Percentiles rank a stretch among this genome's conserved stretches.
phyloP scores from a whole-genome alignment of 2,329 filamentous ascomycete species.

The Fusarium decemcellulare region DNA sequence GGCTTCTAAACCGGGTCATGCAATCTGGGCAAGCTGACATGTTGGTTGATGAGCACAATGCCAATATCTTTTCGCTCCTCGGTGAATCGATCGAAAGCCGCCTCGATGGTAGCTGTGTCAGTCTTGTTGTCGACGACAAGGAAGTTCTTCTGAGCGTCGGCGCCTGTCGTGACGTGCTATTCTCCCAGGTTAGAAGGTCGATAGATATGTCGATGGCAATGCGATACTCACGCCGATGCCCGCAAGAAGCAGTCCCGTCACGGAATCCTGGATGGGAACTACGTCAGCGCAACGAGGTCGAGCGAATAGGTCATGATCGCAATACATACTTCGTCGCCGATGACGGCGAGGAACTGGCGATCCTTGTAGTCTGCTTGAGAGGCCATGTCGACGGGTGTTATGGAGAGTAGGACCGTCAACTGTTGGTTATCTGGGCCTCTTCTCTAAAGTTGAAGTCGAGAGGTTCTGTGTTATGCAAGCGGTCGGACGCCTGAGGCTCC shows the following conservation, averaged over 20 bases:
- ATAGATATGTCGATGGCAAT: slow-evolving; percentile 3
- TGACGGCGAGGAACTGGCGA: slow-evolving; percentile 96
- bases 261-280: slow-evolving; percentile 79
- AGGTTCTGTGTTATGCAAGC: slow-evolving; percentile 28
- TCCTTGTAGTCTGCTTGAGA: slow-evolving; percentile 79
- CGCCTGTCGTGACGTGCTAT: slow-evolving; percentile 90
- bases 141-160: slow-evolving; percentile 97
- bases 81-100: slow-evolving; percentile 91
- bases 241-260: slow-evolving; percentile 94
- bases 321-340: slow-evolving; percentile 87
- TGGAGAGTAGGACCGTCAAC: slow-evolving; percentile 5
- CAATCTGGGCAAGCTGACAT: slow-evolving; percentile 70
- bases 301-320: slow-evolving; percentile 11
- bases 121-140: slow-evolving; percentile 96
- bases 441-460: slow-evolving; percentile 29
- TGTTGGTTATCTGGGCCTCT: slow-evolving; percentile 29
- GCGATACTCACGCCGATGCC: slow-evolving; percentile 83
- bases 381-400: slow-evolving; percentile 56
- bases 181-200: background rate
- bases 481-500: slow-evolving; percentile 45
- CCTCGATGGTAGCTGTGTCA: slow-evolving; percentile 88
- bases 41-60: slow-evolving; percentile 97
- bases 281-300: slow-evolving; percentile 45
- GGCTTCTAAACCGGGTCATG: background rate
- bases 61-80: slow-evolving; percentile 95